A percentile compares a stretch with the other conserved stretches of the same genome.
Conservation (phyloP, 2,329 filamentous ascomycete species). For the Sordariomycetes sp. region DNA sequence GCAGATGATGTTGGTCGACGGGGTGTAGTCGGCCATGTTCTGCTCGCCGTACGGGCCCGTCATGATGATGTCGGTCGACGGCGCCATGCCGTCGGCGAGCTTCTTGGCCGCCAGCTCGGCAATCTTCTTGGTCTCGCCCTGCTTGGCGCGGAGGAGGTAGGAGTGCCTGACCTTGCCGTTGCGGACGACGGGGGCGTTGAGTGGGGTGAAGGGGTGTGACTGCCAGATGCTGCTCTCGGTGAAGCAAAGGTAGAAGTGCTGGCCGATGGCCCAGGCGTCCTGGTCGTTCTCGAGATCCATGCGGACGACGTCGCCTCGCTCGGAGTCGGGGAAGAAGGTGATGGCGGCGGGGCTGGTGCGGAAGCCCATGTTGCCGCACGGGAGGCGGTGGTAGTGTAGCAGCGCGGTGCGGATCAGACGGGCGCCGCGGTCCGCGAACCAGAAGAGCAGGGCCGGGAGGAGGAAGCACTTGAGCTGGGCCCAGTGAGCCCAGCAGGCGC, state of each 20-base stretch:
- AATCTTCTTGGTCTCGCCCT: slow-evolving; percentile 50
- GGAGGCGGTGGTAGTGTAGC: slow-evolving; percentile 48
- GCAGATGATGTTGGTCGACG: slow-evolving; percentile 28
- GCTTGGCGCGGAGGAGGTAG: slow-evolving; percentile 48
- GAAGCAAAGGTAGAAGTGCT: slow-evolving; percentile 67
- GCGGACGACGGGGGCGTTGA: slow-evolving; percentile 38
- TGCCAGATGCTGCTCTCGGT: slow-evolving; percentile 60
- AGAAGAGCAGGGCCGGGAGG: slow-evolving; percentile 54
- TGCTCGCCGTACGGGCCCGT: slow-evolving; percentile 54
- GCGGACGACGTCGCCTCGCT: slow-evolving; percentile 53
- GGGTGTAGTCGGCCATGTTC: slow-evolving; percentile 29
- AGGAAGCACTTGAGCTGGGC: slow-evolving; percentile 57
- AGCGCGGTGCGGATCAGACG: slow-evolving; percentile 48
- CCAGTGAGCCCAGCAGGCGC: slow-evolving; percentile 72
- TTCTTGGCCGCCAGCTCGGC: slow-evolving; percentile 32
- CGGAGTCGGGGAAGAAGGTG: slow-evolving; percentile 40
- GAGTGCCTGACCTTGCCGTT: slow-evolving; percentile 36
- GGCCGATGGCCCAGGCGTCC: slow-evolving; percentile 53
- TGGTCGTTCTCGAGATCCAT: slow-evolving; percentile 57
- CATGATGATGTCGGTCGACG: slow-evolving; percentile 46
- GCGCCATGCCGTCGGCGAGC: slow-evolving; percentile 12
- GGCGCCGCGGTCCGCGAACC: slow-evolving; percentile 53
- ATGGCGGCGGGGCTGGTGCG: slow-evolving; percentile 36
- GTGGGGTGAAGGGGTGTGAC: slow-evolving; percentile 61
- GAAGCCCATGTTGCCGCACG: slow-evolving; percentile 39